Base-by-base conservation (phyloP, 2,329 filamentous ascomycete species). In the Fusarium verrucosum region DNA sequence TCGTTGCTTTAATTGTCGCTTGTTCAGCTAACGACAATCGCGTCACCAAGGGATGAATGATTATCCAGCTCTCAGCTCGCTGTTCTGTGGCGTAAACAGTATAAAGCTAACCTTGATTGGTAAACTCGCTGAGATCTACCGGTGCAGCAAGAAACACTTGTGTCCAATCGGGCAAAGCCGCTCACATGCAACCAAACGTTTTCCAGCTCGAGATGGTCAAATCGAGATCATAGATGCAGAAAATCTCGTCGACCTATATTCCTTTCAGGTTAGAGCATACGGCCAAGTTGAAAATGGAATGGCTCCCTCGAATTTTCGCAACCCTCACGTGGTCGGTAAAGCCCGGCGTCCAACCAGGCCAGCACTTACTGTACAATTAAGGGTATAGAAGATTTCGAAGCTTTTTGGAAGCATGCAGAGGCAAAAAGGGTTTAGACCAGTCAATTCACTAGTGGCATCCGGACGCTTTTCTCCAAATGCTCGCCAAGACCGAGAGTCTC, bases 351-450 rank as follows among this genome's bases (percentile, higher is more conserved):
- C n/a, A 20, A 36, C 32, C 30, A 54, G 17, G 14, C 16, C 37
- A 30, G 46, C 40, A 53, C n/a, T 32, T 16, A n/a, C 8, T n/a
- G n/a, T n/a, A n/a, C n/a, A n/a, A n/a, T n/a, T n/a, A n/a, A n/a
- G n/a, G n/a, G n/a, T n/a, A n/a, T 60, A 61, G 58, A 61, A 61
- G 49, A 5, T 17, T 26, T 50, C 16, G 56, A 58, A 59, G 20
- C 17, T 16, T 37, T 25, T 14, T 61, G 1, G 58, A 61, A 61
- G 42, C 32, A 16, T 20, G 25, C n/a, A 25, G 19, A 3, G 26
- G 35, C 28, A 30, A 33, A 19, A 13, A 10, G 8, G 25, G 33
- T 3, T 60, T 37, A 19, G 41, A 13, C 41, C 17, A 17, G 16
- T 16, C 16, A 7, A 9, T 30, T 19, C 40, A 14, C n/a, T 35